Conservation (phyloP, 2,329 filamentous ascomycete genomes). For the Talaromyces atroroseus region DNA sequence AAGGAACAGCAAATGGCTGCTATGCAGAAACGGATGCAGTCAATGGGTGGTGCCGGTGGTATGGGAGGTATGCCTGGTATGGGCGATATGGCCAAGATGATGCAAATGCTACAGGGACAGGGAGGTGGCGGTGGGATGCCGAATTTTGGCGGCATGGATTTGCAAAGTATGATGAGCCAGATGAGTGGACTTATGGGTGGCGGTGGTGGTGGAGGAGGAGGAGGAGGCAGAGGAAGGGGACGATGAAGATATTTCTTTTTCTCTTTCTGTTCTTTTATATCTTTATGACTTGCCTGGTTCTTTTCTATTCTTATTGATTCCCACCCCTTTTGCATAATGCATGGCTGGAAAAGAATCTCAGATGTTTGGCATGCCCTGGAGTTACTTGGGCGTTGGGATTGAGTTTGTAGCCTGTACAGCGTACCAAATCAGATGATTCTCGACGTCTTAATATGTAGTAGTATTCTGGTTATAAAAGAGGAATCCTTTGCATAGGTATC, state of each 20-base stretch:
- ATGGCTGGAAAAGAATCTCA: conserved; percentile 1
- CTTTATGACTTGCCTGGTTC: background rate
- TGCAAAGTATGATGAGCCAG: conserved; percentile 70
- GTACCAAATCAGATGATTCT: background rate
- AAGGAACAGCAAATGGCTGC: conserved; percentile 90
- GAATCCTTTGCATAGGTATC: background rate
- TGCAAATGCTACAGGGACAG: conserved; percentile 85
- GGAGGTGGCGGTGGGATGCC: conserved; percentile 65
- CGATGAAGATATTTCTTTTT: conserved; percentile 15
- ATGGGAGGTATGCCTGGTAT: conserved; percentile 59
- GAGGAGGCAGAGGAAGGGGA: conserved; percentile 22
- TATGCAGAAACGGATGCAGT: conserved; percentile 92
- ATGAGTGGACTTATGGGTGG: conserved; percentile 60
- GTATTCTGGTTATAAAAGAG: background rate
- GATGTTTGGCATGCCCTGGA: background rate
- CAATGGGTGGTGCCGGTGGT: conserved; percentile 73
- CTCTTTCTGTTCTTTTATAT: background rate
- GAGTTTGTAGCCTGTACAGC: background rate
- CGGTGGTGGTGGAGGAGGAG: conserved; percentile 8
- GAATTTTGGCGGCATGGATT: conserved; percentile 50
- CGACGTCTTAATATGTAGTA: background rate
- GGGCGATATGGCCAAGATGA: conserved; percentile 85
- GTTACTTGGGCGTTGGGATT: conserved; percentile 3
- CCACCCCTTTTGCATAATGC: conserved; percentile 1
- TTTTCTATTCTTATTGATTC: background rate